Evolutionary conservation across 129 eudicot species (phyloP), one percentile per base, ranked within the genome.

Genomic region (Flaveria robusta): DNA sequence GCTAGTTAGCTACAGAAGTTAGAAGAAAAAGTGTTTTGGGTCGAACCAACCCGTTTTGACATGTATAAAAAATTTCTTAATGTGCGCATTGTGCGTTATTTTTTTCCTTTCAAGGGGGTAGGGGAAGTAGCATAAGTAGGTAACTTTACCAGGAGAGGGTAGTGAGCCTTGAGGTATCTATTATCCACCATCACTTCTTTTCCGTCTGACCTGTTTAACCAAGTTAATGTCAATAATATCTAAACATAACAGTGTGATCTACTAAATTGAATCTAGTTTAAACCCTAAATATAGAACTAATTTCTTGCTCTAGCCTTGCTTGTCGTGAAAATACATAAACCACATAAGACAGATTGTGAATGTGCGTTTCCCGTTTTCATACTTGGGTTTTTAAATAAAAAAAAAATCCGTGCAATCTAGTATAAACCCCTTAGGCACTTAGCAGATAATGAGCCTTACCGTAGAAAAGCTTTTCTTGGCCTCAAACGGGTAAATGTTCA

Each of bases 121-220:
- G 52, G 51, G 22, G n/a, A 10, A 3, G 64, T 10, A 0, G 9
- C 20, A 6, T 51, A 68, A 67, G 58, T 39, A 77, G 27, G 55
- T 22, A 37, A 50, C 47, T 16, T 78, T 85, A 92, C 97, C 90
- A 87, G 66, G 46, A 82, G 87, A 42, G 97, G 97, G 79, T 89
- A 59, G 79, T 89, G 85, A 22, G 88, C 86, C 86, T 88, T 90
- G 77, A 92, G 89, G 72, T 78, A 89, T 77, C 89, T 89, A 87
- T 92, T 92, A 75, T 89, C 96, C 71, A 92, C 97, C 80, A 81
- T 74, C 60, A 87, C 86, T 85, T 86, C 92, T 64, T 82, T 87
- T 68, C 91, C 96, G 81, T 92, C 97, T 20, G 93, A 84, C 83
- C 98, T 89, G 86, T 60, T 78, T 29, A 45, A 31, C 24, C 19